Percentiles rank a stretch among this genome's conserved stretches.
phyloP scores from a whole-genome alignment of 345 rosid species.

The Acer saccharum region DNA sequence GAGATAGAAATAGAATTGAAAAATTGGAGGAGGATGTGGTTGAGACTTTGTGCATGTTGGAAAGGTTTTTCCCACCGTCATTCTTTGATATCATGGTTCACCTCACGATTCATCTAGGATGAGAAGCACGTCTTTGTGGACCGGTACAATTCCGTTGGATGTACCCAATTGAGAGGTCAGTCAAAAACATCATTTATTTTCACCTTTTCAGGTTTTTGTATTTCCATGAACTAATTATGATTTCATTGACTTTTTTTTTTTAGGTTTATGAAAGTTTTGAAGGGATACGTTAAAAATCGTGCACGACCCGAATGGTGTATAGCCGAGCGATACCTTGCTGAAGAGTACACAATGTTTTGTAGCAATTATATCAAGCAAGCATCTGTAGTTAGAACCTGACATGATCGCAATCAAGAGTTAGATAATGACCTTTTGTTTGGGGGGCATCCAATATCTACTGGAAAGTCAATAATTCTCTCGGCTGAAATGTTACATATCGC shows the following conservation, averaged over 20 bases:
- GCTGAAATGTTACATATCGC: too few species aligned
- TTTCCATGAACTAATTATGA: too few species aligned
- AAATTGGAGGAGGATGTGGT: background rate
- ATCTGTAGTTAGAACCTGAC: background rate
- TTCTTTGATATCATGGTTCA: background rate
- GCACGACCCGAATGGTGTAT: background rate
- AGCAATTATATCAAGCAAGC: background rate
- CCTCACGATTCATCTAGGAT: background rate
- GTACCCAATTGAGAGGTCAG: background rate
- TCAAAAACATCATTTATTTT: background rate
- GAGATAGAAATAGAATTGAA: background rate
- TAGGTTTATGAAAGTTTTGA: too few species aligned
- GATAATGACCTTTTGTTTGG: background rate
- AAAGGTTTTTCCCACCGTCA: background rate
- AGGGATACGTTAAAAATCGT: background rate
- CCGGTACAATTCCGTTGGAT: background rate
- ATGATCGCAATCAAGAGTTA: background rate
- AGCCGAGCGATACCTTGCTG: background rate
- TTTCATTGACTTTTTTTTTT: background rate
- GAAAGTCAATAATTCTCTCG: too few species aligned
- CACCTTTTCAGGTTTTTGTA: too few species aligned
- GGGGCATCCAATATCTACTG: background rate
- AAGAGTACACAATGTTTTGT: background rate
- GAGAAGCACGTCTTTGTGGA: background rate
- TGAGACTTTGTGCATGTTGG: background rate